Evolutionary conservation across 2,329 filamentous ascomycete genomes (phyloP), one percentile per base, ranked within the genome.

Genomic region (Talaromyces sp.): DNA sequence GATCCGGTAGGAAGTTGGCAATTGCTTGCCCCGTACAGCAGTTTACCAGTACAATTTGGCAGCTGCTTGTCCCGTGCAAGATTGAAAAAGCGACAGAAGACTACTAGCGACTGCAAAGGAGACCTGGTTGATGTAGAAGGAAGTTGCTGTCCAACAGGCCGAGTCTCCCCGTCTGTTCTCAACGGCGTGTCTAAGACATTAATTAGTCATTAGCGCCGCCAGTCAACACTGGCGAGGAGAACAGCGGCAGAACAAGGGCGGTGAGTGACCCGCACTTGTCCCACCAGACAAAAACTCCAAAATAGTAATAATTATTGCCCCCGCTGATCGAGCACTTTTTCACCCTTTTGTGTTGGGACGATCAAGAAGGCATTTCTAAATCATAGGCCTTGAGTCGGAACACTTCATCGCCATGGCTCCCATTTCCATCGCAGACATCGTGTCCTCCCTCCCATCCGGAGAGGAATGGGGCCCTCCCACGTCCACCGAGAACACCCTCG

Each of bases 401-500:
- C 27, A 52, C 27, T 29, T 41, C 41, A 63, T 61, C 62, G 69
- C 27, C 53, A 83, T 83, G 81, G 76, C 81, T 66, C 77, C 80
- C 62, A 77, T 79, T 60, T 84, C 84, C 60, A 81, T 88, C 66
- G 78, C 84, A 66, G 83, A 87, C 69, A 83, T 92, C 65, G 88
- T 91, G 74, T 80, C 87, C 72, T 83, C 85, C 71, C 85, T 91
- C 72, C 89, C 88, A 64, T 81, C 88, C 59, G 87, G 88, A 72
- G 88, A 91, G 70, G 85, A 87, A 77, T 99, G 94, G 94, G 94
- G 94, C 62, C 93, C 93, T 58, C 77, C 89, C 63, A 85, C 89
- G 67, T 89, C 92, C 63, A 86, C 81, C 69, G 91, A 96, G 75
- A 96, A 91, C 65, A 96, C 90, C 64, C 85, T 97, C 70, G 88